Evolutionary conservation across 2,329 filamentous ascomycete genomes (phyloP), one percentile per base, ranked within the genome.

Genomic region (Chaetomium sp.): DNA sequence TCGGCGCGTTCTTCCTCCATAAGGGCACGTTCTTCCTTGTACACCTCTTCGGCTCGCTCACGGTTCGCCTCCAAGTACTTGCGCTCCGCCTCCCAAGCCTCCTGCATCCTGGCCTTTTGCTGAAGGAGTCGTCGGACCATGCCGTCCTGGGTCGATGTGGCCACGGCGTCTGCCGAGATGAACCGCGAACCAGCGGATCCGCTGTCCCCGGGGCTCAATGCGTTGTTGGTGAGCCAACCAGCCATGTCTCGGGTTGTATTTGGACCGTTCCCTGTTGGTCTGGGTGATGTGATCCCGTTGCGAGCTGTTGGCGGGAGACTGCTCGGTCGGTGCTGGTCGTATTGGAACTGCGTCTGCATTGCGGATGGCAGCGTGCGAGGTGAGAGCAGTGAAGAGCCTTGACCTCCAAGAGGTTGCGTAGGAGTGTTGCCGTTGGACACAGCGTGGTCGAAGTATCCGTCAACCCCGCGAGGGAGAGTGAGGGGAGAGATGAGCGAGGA

Each of bases 51-150:
- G 4, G 81, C 83, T 16, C 82, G 80, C 54, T 79, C 79, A 12
- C 83, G 80, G 67, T 82, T 84, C 7, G 82, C 82, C 70, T 85
- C 83, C 63, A 85, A 76, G 63, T 84, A 79, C 57, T 79, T 80
- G 38, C 83, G 80, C 71, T 86, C 83, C 10, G 80, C 80, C 69
- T 83, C 81, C 82, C 82, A 84, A 23, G 79, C 81, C 64, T 83
- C 81, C 27, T 79, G 75, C 49, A 81, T 80, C 31, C 76, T 70
- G 35, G 74, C 70, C 67, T 80, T 80, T 68, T 82, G 80, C 65
- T 78, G 77, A 27, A 78, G 70, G 13, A 81, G 74, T 4, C 77
- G 77, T 47, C 77, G 78, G 31, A 81, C 75, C 31, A 79, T 75
- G 49, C 77, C 75, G 29, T 71, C 66, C 2, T 76, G 74, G 19